Conservation (phyloP, 768 basidiomycete species). For the Chlorophyllum brunneum region DNA sequence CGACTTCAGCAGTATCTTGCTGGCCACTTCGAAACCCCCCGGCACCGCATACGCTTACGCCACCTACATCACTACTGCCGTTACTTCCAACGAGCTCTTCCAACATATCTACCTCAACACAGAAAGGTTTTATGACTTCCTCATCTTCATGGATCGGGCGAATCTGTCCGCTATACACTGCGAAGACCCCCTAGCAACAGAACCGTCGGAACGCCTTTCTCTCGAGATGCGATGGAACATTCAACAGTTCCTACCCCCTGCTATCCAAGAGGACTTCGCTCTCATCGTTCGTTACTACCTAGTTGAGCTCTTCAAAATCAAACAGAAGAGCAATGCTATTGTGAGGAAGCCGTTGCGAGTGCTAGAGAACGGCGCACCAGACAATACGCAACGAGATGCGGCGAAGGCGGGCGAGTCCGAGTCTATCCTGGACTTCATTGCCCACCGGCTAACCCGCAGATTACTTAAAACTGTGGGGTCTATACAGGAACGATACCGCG, state of each 20-base stretch:
- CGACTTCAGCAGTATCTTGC: slow-evolving; percentile 85
- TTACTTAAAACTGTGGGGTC: slow-evolving; percentile 67
- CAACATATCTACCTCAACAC: slow-evolving; percentile 87
- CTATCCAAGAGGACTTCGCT: slow-evolving; percentile 75
- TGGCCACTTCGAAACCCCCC: slow-evolving; percentile 94
- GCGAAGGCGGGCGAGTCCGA: slow-evolving; percentile 69
- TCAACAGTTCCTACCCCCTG: slow-evolving; percentile 78
- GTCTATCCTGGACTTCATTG: slow-evolving; percentile 69
- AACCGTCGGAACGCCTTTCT: slow-evolving; percentile 63
- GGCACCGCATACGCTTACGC: slow-evolving; percentile 95
- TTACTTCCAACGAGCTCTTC: slow-evolving; percentile 93
- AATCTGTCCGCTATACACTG: slow-evolving; percentile 91
- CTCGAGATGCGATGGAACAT: slow-evolving; percentile 94
- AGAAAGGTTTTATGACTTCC: slow-evolving; percentile 87
- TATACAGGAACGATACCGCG: slow-evolving; percentile 56
- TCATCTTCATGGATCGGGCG: slow-evolving; percentile 93
- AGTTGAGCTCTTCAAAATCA: slow-evolving; percentile 74
- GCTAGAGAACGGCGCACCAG: slow-evolving; percentile 59
- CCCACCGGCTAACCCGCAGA: slow-evolving; percentile 75
- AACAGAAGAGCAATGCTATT: slow-evolving; percentile 56
- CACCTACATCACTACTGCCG: slow-evolving; percentile 90
- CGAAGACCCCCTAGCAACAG: slow-evolving; percentile 66
- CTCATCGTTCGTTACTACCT: slow-evolving; percentile 77
- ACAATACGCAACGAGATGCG: slow-evolving; percentile 60
- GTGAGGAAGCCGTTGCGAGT: slow-evolving; percentile 69